Base-by-base conservation (phyloP, 169 alveolate genomes). In the Plasmodium yoelii region DNA sequence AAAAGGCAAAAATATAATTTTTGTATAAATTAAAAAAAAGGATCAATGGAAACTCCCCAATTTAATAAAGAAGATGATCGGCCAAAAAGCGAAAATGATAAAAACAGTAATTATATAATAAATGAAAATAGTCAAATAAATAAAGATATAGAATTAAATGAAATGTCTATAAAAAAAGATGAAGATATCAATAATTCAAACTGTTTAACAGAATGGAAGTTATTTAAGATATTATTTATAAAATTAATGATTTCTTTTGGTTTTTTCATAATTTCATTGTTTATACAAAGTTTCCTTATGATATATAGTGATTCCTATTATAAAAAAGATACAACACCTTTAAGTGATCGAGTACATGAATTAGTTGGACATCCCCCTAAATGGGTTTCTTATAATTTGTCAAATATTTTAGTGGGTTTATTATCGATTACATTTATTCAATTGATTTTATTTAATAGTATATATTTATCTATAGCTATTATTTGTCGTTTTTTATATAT, bases 221-320 rank as follows among this genome's bases (percentile, higher is more conserved):
- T 77, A 39, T 49, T 63, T 19, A 77, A 64, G 44, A 68, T 77
- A 42, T 77, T 77, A 64, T n/a, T 77, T 49, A 53, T 53, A 9
- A 77, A 68, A 68, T 64, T 77, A 56, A 34, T 42, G 13, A 47
- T 77, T 57, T 34, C 88, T 5, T 44, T 77, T 15, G 10, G 28
- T 61, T 77, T 63, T 77, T 64, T 77, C 15, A 8, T 77, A 42
- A 28, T 77, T 56, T 28, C 77, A 39, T 64, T 77, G 57, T 18
- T 77, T 69, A 77, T 77, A 77, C 88, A 77, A 77, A 75, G 88
- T 34, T 77, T 64, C 28, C 47, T 77, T 19, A 77, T 77, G 88
- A 77, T 77, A 63, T 77, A 77, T 42, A 77, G 88, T 44, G 88
- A 77, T 19, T 77, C 88, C 4, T 77, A 77, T 51, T 77, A 77